Percentiles rank a stretch among this genome's conserved stretches.
Evolutionary conservation across 495 filamentous ascomycete species (phyloP).

Genomic region (Podospora fimiseda): DNA sequence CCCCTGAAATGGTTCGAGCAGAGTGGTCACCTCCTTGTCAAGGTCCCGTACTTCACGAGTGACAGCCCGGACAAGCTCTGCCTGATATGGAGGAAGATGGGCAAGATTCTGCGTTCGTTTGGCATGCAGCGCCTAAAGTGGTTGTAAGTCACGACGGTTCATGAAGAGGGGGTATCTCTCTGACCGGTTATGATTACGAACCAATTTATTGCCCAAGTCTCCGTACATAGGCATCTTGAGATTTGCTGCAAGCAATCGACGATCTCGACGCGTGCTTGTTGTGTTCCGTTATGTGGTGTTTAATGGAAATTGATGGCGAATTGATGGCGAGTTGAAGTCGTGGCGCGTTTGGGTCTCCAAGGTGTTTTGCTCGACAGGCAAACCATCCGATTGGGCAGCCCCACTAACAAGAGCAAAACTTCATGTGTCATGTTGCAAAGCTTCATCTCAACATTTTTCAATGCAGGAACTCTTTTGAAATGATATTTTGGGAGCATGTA

Average conservation of each 20-base stretch:
- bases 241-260: neutral
- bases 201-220: conserved; percentile 80
- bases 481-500: too few relatives aligned
- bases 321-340: conserved; percentile 2
- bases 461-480: too few relatives aligned
- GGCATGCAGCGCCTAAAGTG: conserved; percentile 82
- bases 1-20: conserved; percentile 75
- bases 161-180: conserved; percentile 10
- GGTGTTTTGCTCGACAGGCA: neutral
- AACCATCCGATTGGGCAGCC: conserved; percentile 3
- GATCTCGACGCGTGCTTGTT: neutral
- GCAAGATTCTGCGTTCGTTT: conserved; percentile 87
- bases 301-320: neutral
- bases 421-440: too few relatives aligned
- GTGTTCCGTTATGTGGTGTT: neutral
- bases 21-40: conserved; percentile 75
- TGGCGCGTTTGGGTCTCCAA: conserved; percentile 4
- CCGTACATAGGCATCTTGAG: conserved; percentile 67
- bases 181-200: too few relatives aligned
- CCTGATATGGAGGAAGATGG: conserved; percentile 87
- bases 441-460: too few relatives aligned
- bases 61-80: conserved; percentile 81
- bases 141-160: conserved; percentile 9
- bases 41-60: conserved; percentile 91
- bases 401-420: neutral